These are phyloP conservation scores for Beauveria sp. DNA, from an alignment of 2,329 filamentous ascomycete species.

Conservation along the genomic window DNA sequence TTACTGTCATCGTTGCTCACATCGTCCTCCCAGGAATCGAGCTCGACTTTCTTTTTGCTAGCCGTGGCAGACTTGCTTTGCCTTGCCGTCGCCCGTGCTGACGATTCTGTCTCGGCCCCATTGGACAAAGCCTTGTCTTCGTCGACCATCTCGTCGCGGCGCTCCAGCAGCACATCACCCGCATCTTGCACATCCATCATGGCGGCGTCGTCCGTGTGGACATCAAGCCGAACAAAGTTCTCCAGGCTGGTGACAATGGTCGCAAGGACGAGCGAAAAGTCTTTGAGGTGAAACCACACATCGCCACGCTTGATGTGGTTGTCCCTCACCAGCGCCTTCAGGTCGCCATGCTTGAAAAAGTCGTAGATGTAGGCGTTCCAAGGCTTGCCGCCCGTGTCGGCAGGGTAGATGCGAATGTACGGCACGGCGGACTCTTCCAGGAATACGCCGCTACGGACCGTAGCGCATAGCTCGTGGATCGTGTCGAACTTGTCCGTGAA, in stretches of 20 bases:
- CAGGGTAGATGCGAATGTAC: conserved; percentile 52
- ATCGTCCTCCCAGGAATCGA: conserved; percentile 41
- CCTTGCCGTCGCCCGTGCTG: neutral
- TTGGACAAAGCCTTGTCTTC: neutral
- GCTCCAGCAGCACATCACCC: conserved; percentile 35
- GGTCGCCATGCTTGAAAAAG: conserved; percentile 68
- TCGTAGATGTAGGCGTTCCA: conserved; percentile 66
- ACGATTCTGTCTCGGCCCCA: neutral
- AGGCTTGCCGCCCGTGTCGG: conserved; percentile 39
- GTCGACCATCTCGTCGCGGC: neutral
- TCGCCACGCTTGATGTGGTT: conserved; percentile 61
- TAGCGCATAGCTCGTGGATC: conserved; percentile 60
- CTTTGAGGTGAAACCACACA: conserved; percentile 55
- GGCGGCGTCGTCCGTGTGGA: conserved; percentile 23
- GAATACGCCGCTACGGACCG: conserved; percentile 60
- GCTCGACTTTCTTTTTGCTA: conserved; percentile 31
- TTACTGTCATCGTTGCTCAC: conserved; percentile 11
- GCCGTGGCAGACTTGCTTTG: neutral
- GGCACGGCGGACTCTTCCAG: conserved; percentile 68
- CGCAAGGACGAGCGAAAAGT: conserved; percentile 45
- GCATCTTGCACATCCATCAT: conserved; percentile 36
- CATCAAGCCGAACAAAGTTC: conserved; percentile 41
- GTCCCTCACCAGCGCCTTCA: conserved; percentile 32
- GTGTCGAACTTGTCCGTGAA: conserved; percentile 54
- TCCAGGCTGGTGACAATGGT: conserved; percentile 62